Evolutionary conservation across 2,329 filamentous ascomycete species (phyloP).

Genomic region (Fusarium albidum): DNA sequence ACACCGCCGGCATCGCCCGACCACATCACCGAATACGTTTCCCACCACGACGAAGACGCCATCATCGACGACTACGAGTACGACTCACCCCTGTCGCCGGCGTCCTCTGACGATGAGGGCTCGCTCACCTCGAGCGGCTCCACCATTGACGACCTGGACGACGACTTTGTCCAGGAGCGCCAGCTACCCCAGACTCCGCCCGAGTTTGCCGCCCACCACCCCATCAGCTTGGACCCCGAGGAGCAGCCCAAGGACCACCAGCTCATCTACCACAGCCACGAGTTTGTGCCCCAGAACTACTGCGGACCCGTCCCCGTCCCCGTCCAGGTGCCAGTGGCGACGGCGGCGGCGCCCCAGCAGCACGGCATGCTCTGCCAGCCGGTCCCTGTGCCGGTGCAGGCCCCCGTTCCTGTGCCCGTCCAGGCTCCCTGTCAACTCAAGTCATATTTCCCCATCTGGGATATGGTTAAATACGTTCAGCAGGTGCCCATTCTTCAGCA

Average conservation of each 20-base stretch:
- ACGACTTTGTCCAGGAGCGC: slow-evolving; percentile 57
- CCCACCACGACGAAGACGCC: slow-evolving; percentile 57
- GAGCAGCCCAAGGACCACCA: slow-evolving; percentile 51
- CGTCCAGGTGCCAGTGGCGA: slow-evolving; percentile 35
- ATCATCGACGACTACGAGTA: slow-evolving; percentile 54
- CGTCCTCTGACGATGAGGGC: slow-evolving; percentile 63
- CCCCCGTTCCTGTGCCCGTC: slow-evolving; percentile 47
- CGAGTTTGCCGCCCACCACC: slow-evolving; percentile 49
- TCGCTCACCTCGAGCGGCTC: slow-evolving; percentile 64
- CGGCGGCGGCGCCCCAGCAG: slow-evolving; percentile 35
- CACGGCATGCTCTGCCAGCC: slow-evolving; percentile 43
- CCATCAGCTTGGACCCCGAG: slow-evolving; percentile 57
- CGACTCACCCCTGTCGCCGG: slow-evolving; percentile 59
- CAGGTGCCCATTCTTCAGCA: slow-evolving; percentile 58
- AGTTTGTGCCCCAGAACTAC: slow-evolving; percentile 57
- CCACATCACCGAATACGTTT: slow-evolving; percentile 55
- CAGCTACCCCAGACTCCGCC: slow-evolving; percentile 47
- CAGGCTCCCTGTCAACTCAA: slow-evolving; percentile 53
- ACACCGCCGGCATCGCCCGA: slow-evolving; percentile 55
- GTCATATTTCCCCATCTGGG: slow-evolving; percentile 60
- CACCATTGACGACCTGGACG: slow-evolving; percentile 60
- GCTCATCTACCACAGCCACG: slow-evolving; percentile 52
- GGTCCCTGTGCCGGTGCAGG: slow-evolving; percentile 41
- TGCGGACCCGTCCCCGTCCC: slow-evolving; percentile 47
- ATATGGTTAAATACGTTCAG: slow-evolving; percentile 61